Evolutionary conservation across 495 filamentous ascomycete species (phyloP), one percentile per base, ranked within the genome.

Genomic region (Xylaria curta): DNA sequence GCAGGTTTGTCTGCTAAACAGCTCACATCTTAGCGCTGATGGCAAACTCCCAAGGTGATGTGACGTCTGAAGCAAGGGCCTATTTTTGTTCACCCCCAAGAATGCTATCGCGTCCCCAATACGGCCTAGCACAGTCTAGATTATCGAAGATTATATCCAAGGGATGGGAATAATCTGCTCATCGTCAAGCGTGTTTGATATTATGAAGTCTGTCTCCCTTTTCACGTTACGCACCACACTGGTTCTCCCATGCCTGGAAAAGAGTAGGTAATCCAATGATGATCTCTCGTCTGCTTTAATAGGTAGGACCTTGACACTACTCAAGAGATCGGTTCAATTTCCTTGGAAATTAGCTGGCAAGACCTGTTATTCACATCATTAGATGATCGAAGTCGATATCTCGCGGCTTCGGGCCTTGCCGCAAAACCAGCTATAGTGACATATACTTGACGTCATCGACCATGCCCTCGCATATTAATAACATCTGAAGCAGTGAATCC

Each of bases 371-470:
- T 17, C 31, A 7, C 64, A 26, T 53, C 7, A 54, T 56, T n/a
- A 26, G 26, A 56, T 24, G 38, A 53, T 53, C 3, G 17, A 24
- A 66, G 38, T 53, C 44, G 19, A 53, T 21, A 24, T 64, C 26
- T 15, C 46, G 36, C 26, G 42, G 2, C 31, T 33, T 65, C 62
- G 62, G 61, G 33, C 44, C 63, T 28, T 28, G 51, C 19, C 59
- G 10, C 31, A 38, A 51, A 33, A 31, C n/a, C 36, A 64, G 36
- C 10, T 54, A 26, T 7, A 7, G 19, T 40, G 64, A 66, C 64
- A 54, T 66, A 53, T 53, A 26, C 47, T 26, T 66, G 64, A 66
- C 47, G 64, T 66, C 64, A 54, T 66, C 46, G 31, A 54, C 31
- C 8, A 54, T 47, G 26, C 10, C 4, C 26, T 21, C 33, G n/a